These are phyloP conservation scores for Beta corolliflora DNA, from an alignment of 179 eudicot species.

Conservation along the genomic window DNA sequence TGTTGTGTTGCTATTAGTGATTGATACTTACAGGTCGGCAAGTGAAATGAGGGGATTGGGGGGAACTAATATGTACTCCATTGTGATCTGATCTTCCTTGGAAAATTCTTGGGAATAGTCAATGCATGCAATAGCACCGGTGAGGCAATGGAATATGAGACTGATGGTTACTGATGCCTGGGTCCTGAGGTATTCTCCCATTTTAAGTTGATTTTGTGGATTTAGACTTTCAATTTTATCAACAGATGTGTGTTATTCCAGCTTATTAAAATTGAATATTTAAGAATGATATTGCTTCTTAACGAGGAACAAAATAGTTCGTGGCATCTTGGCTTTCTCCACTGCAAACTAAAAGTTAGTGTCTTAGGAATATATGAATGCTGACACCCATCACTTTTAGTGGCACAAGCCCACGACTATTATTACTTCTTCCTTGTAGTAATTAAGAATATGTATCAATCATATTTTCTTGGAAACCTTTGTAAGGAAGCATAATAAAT, in stretches of 20 bases:
- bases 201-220: neutral
- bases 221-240: neutral
- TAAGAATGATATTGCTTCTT: neutral
- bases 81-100: too few species aligned
- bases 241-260: neutral
- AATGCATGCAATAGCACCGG: constrained; percentile 73
- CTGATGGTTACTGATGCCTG: constrained; percentile 95
- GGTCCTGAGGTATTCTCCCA: constrained; percentile 82
- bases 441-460: neutral
- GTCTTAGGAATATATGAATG: neutral
- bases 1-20: too few species aligned
- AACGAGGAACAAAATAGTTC: neutral
- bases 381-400: neutral
- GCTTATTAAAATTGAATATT: neutral
- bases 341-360: neutral
- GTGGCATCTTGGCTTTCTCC: constrained; percentile 7
- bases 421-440: constrained; percentile 7
- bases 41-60: too few species aligned
- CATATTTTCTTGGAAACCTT: neutral
- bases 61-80: too few species aligned
- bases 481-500: neutral
- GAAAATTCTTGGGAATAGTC: constrained; percentile 60
- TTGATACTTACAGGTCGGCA: too few species aligned
- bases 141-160: constrained; percentile 94
- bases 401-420: neutral